Conservation (phyloP, 805 yeast species). For the Wickerhamiella alocasiicola region DNA sequence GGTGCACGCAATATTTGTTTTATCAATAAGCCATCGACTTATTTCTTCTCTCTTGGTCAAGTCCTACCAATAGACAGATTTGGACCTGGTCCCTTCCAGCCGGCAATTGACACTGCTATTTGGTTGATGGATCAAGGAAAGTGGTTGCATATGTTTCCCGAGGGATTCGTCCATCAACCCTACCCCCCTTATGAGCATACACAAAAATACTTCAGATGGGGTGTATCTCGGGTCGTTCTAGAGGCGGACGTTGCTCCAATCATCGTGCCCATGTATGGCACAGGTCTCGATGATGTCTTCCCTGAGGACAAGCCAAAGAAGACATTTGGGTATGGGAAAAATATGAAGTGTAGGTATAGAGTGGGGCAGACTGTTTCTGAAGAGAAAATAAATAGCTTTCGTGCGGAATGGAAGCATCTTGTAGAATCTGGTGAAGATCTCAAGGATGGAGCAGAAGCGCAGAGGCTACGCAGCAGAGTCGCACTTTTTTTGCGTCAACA, state of each 20-base stretch:
- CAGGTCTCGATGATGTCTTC: constrained; percentile 72
- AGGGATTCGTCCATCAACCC: constrained; percentile 78
- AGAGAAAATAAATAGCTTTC: constrained; percentile 41
- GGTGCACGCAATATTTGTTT: constrained; percentile 92
- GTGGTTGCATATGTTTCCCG: constrained; percentile 94
- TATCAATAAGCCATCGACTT: constrained; percentile 21
- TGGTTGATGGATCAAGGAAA: constrained; percentile 32
- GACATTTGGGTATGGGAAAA: constrained; percentile 46
- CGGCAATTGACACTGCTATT: constrained; percentile 75
- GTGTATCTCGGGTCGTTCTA: constrained; percentile 67
- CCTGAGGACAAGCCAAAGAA: constrained; percentile 58
- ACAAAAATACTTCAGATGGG: constrained; percentile 95
- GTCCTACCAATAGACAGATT: constrained; percentile 77
- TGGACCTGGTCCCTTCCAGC: constrained; percentile 90
- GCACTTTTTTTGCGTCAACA: constrained; percentile 57
- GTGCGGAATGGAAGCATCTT: constrained; percentile 54
- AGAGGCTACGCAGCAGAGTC: constrained; percentile 51
- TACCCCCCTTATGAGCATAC: constrained; percentile 70
- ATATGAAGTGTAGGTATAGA: constrained; percentile 53
- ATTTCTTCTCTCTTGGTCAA: constrained; percentile 77
- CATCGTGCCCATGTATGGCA: constrained; percentile 70
- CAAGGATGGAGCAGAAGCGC: constrained; percentile 51
- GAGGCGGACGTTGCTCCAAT: constrained; percentile 79
- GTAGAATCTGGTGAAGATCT: constrained; percentile 33
- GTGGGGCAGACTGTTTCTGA: constrained; percentile 66